A percentile compares a stretch with the other conserved stretches of the same genome.
Evolutionary conservation across 108 stramenopile species (phyloP).

Genomic region (Epipyxis sp.): DNA sequence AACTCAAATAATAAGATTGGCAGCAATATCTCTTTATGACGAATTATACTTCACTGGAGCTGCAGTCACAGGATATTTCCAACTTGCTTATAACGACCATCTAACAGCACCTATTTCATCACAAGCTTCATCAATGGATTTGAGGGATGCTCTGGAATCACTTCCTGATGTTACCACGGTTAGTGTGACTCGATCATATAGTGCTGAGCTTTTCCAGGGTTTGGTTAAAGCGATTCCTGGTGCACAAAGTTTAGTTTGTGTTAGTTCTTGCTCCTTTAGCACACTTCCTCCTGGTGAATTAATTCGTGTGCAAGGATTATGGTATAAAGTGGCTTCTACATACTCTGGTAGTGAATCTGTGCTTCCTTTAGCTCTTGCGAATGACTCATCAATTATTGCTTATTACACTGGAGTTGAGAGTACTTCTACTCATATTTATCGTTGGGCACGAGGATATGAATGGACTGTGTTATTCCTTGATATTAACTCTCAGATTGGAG

Average conservation of each 20-base stretch:
- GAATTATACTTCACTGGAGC: background rate
- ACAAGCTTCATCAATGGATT: conserved; percentile 43
- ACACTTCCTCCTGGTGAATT: conserved; percentile 55
- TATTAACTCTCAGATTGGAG: conserved; percentile 45
- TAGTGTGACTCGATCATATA: conserved; percentile 43
- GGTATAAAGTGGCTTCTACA: conserved; percentile 61
- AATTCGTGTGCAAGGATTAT: conserved; percentile 55
- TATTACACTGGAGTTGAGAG: conserved; percentile 49
- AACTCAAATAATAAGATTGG: conserved; percentile 19
- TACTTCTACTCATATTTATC: conserved; percentile 40
- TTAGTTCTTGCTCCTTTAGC: conserved; percentile 31
- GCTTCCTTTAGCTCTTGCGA: conserved; percentile 53
- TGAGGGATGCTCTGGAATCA: conserved; percentile 54
- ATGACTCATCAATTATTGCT: conserved; percentile 55
- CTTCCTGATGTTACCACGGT: conserved; percentile 54
- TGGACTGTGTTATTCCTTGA: conserved; percentile 66
- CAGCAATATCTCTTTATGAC: background rate
- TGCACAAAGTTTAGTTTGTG: conserved; percentile 7
- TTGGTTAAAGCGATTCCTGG: conserved; percentile 16
- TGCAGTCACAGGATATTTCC: conserved; percentile 47
- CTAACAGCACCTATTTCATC: conserved; percentile 42
- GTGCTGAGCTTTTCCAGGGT: background rate
- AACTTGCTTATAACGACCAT: conserved; percentile 41
- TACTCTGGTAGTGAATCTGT: conserved; percentile 52
- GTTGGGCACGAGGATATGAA: conserved; percentile 67